Evolutionary conservation across 2,329 filamentous ascomycete genomes (phyloP).

Genomic region (Curvularia sp.): DNA sequence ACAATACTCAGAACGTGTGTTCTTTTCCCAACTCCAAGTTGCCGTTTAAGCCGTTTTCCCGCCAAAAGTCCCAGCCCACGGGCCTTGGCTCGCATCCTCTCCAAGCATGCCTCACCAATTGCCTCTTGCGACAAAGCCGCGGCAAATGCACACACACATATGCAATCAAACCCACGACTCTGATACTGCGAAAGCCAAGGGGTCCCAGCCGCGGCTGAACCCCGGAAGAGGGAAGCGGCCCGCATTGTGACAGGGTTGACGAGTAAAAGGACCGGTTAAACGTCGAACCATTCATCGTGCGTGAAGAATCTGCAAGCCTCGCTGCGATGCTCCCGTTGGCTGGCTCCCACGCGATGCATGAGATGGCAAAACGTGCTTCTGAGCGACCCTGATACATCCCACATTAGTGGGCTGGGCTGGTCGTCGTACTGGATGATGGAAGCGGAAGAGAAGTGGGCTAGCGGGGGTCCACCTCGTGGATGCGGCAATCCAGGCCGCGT

Average conservation of each 20-base stretch:
- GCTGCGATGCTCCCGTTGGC: slow-evolving; percentile 7
- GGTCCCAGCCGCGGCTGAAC: background rate
- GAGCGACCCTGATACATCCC: background rate
- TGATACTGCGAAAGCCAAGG: slow-evolving; percentile 3
- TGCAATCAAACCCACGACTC: slow-evolving; percentile 4
- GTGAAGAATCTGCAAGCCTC: background rate
- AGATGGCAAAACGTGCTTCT: background rate
- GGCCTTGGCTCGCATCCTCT: too few species aligned
- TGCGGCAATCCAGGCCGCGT: background rate
- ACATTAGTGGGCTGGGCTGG: background rate
- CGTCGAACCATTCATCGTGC: slow-evolving; percentile 4
- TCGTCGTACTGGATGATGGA: background rate
- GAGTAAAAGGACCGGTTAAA: background rate
- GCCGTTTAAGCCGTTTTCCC: background rate
- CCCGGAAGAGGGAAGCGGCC: slow-evolving; percentile 14
- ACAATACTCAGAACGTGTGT: too few species aligned
- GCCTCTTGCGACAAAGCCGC: slow-evolving; percentile 4
- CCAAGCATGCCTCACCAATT: background rate
- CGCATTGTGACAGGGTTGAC: slow-evolving; percentile 8
- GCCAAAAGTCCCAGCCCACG: too few species aligned
- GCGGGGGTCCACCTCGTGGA: slow-evolving; percentile 7
- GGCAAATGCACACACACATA: background rate
- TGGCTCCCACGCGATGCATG: too few species aligned
- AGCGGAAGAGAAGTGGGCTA: background rate
- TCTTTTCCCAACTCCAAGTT: background rate